Evolutionary conservation across 257 asterid genomes (phyloP).

Genomic region (Scutellaria baicalensis): DNA sequence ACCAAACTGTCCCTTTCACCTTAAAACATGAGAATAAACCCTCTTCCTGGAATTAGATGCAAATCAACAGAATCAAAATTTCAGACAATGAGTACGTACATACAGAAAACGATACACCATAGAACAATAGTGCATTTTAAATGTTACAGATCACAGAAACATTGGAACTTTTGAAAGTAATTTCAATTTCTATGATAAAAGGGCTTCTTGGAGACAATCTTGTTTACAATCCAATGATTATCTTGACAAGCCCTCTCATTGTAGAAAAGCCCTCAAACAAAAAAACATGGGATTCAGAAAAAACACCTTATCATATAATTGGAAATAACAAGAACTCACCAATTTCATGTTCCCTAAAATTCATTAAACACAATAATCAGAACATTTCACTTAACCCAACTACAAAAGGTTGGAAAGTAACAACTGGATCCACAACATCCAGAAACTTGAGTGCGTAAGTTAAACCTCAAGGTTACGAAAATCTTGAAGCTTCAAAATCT

Average conservation of each 20-base stretch:
- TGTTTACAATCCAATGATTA: neutral
- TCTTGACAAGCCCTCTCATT: neutral
- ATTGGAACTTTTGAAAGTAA: neutral
- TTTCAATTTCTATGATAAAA: neutral
- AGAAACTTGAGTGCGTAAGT: neutral
- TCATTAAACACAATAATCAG: neutral
- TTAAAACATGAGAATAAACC: neutral
- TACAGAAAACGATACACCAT: neutral
- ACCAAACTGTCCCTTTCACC: neutral
- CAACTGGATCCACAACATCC: conserved; percentile 22
- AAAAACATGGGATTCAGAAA: neutral
- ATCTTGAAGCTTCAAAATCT: neutral
- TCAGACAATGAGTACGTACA: neutral
- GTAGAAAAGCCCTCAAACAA: neutral
- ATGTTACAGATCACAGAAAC: neutral
- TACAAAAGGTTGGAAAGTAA: conserved; percentile 11
- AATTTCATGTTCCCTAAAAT: neutral
- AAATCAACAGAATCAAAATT: neutral
- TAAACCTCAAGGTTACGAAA: neutral
- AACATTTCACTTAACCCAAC: neutral
- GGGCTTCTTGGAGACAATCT: neutral
- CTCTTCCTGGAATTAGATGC: neutral
- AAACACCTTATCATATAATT: neutral
- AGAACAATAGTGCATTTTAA: neutral
- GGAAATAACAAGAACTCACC: neutral